These are phyloP conservation scores for Athelia sp. DNA, from an alignment of 1,284 basidiomycete species.

Conservation along the genomic window DNA sequence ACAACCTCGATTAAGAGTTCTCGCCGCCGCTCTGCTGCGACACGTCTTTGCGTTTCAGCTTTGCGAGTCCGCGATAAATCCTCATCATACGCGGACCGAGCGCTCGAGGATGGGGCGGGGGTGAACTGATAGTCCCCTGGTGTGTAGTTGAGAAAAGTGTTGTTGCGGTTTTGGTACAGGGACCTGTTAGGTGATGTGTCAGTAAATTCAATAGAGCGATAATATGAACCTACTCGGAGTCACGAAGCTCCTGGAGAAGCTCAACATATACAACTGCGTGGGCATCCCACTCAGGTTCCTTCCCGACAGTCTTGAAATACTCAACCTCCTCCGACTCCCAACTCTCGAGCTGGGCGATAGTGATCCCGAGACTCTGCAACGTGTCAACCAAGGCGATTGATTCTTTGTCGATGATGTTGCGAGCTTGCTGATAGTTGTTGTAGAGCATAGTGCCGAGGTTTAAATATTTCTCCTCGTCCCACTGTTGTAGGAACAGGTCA, in stretches of 20 bases:
- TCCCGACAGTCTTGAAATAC: conserved; percentile 13
- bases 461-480: conserved; percentile 6
- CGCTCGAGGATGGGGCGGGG: background rate
- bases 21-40: background rate
- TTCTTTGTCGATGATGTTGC: conserved; percentile 14
- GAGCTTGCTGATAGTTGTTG: conserved; percentile 21
- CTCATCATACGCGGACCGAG: background rate
- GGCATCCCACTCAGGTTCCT: conserved; percentile 12
- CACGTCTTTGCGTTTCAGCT: background rate
- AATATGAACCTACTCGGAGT: background rate
- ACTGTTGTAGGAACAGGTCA: conserved; percentile 6
- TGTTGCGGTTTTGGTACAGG: background rate
- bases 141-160: background rate
- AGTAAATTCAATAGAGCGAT: background rate
- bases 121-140: background rate
- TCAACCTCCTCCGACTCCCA: conserved; percentile 10
- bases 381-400: conserved; percentile 4
- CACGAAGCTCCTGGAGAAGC: conserved; percentile 7
- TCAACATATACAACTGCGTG: conserved; percentile 15
- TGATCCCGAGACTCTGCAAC: conserved; percentile 10
- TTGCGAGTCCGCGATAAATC: background rate
- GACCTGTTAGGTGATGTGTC: background rate
- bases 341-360: background rate
- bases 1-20: conserved; percentile 7
- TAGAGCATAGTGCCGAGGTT: conserved; percentile 16